Percentiles rank a stretch among this genome's conserved stretches.
These are phyloP conservation scores for Pseudoscleropodium purum DNA, from an alignment of 225 moss, liverwort and hornwort genomes.

Conservation along the genomic window DNA sequence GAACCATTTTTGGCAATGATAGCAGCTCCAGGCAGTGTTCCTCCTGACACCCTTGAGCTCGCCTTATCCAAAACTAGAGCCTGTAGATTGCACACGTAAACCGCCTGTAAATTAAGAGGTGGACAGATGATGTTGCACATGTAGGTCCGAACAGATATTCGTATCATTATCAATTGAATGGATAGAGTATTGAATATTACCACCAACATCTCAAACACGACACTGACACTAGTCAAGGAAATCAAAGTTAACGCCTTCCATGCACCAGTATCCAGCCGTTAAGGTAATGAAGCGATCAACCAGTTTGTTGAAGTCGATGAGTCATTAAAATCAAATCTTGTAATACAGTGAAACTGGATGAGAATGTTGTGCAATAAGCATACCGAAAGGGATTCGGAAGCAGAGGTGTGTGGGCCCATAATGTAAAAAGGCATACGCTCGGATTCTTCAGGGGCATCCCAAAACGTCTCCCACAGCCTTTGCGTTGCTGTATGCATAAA, in stretches of 20 bases:
- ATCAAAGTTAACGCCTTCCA: not conserved
- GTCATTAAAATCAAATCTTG: not conserved
- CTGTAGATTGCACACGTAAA: slow-evolving; percentile 19
- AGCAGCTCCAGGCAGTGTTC: slow-evolving; percentile 83
- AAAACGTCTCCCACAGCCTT: slow-evolving; percentile 88
- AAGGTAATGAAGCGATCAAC: not conserved
- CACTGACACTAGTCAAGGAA: not conserved
- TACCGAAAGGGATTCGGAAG: slow-evolving; percentile 69
- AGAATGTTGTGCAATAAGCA: not conserved
- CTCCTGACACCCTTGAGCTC: slow-evolving; percentile 47
- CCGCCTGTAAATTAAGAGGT: not conserved
- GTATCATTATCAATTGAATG: not conserved
- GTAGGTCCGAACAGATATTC: not conserved
- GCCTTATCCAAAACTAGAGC: slow-evolving; percentile 56
- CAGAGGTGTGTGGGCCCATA: slow-evolving; percentile 67
- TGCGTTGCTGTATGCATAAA: slow-evolving; percentile 78
- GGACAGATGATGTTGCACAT: not conserved
- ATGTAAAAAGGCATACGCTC: slow-evolving; percentile 82
- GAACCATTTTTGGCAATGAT: slow-evolving; percentile 70
- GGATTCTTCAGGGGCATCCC: slow-evolving; percentile 53
- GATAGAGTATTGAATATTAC: not conserved
- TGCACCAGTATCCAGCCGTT: not conserved
- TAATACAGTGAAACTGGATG: not conserved
- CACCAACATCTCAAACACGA: not conserved
- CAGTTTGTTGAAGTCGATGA: not conserved